Evolutionary conservation across 139 green algal species (phyloP), one percentile per base, ranked within the genome.

Genomic region (Edaphochlamys debaryana): DNA sequence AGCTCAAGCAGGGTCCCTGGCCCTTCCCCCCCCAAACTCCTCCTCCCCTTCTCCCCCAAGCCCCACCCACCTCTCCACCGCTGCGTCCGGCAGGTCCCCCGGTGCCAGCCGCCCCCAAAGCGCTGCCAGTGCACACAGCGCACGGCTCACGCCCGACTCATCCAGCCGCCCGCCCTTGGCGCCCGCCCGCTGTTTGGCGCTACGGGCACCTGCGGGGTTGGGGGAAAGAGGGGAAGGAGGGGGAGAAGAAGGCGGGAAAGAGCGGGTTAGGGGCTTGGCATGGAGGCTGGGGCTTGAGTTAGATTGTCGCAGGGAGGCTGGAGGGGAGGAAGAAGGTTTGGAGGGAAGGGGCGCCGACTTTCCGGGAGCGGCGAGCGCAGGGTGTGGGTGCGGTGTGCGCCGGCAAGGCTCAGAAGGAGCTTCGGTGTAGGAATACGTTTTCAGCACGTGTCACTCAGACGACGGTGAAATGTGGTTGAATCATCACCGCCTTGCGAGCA

Each of bases 51-150:
- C 69, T 1, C 6, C 42, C 13, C 4, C 36, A 45, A 45, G n/a
- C n/a, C n/a, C 20, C 34, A 38, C 72, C 0, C 37, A 82, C 75
- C 75, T 36, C 64, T 75, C 63, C 25, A 83, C 64, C 0, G 42
- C 38, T 2, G 29, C 45, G 0, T 41, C 27, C 1, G 45, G 45
- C 23, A 83, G 77, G 7, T 83, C 63, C 23, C 77, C 77, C 3
- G 77, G 45, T 45, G 70, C 67, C 60, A 93, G 71, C 25, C 82
- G 71, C 1, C 34, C 63, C 94, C 93, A 97, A 45, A 96, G 67
- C 34, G 91, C 90, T 17, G 90, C 87, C 52, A 95, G 83, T 30
- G 90, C 94, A 1, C 68, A 81, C 69, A 97, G 81, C 5, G 91
- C 88, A 42, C 90, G 85, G 1, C 54, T 77, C 30, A 89, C 75